Conservation (phyloP, 108 stramenopile species). For the Pseudonitzschia multiseries region DNA sequence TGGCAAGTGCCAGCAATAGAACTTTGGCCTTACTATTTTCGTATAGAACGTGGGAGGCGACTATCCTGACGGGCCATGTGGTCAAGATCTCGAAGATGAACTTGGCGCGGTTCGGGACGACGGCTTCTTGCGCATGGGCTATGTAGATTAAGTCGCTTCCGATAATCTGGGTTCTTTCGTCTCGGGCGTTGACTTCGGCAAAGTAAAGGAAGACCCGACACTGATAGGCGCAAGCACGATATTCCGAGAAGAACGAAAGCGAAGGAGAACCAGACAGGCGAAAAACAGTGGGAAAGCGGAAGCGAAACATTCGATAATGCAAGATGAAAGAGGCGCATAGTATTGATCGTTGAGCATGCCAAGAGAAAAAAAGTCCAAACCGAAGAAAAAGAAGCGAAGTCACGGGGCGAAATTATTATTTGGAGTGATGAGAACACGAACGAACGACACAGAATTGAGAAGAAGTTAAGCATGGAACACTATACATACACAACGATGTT, state of each 20-base stretch:
- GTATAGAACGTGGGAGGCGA: background rate
- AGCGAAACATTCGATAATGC: no score
- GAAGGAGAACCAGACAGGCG: no score
- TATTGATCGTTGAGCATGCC: no score
- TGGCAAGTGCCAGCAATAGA: background rate
- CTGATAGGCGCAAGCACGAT: background rate
- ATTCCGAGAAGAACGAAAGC: background rate
- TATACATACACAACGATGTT: no score
- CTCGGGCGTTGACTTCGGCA: background rate
- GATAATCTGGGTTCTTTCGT: background rate
- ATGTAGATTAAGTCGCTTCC: background rate
- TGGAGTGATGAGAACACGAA: no score
- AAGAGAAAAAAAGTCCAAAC: no score
- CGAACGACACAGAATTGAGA: no score
- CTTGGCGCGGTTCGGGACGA: background rate
- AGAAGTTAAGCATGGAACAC: no score
- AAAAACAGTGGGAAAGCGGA: no score
- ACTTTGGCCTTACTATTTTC: background rate
- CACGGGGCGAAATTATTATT: no score
- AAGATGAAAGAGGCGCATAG: no score
- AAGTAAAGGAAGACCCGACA: background rate
- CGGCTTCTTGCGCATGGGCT: background rate
- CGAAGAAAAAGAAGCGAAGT: no score
- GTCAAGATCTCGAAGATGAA: background rate
- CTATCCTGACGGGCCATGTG: background rate